phyloP scores from a whole-genome alignment of 2,329 filamentous ascomycete species.

The Magnaporthiopsis rhizophila region DNA sequence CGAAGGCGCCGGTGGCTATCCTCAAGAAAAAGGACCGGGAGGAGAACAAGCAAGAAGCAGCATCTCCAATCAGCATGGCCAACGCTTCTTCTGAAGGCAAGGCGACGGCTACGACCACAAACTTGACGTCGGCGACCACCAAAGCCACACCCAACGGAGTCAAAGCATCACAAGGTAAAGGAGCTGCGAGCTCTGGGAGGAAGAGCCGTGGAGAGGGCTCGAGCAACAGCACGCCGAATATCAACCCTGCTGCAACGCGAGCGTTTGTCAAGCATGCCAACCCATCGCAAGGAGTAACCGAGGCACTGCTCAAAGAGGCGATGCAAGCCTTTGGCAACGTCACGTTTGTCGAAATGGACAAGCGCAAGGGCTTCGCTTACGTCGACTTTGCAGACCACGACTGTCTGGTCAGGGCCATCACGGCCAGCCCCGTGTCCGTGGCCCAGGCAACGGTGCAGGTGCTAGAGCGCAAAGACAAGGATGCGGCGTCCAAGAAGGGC shows the following conservation, averaged over 20 bases:
- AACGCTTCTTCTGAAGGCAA: neutral
- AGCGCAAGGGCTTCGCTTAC: slow-evolving; percentile 90
- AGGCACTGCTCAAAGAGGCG: slow-evolving; percentile 65
- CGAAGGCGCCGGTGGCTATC: slow-evolving; percentile 24
- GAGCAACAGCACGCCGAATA: slow-evolving; percentile 13
- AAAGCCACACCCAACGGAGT: slow-evolving; percentile 16
- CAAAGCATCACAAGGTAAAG: slow-evolving; percentile 16
- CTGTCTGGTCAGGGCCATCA: slow-evolving; percentile 68
- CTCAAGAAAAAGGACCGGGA: slow-evolving; percentile 29
- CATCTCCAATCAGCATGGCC: neutral
- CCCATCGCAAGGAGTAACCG: slow-evolving; percentile 84
- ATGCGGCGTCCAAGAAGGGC: slow-evolving; percentile 17
- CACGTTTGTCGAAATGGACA: slow-evolving; percentile 81
- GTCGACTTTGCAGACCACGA: slow-evolving; percentile 75
- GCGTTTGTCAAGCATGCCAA: slow-evolving; percentile 79
- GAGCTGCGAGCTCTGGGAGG: slow-evolving; percentile 7
- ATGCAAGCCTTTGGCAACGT: slow-evolving; percentile 69
- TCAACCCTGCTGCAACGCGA: slow-evolving; percentile 45
- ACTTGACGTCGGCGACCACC: slow-evolving; percentile 17
- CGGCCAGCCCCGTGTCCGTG: slow-evolving; percentile 72
- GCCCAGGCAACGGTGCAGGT: slow-evolving; percentile 83
- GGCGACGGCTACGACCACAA: neutral
- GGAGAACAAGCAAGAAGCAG: neutral
- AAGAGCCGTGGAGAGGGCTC: slow-evolving; percentile 12
- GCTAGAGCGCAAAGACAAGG: slow-evolving; percentile 66